A percentile compares a stretch with the other conserved stretches of the same genome.
phyloP scores from a whole-genome alignment of 768 basidiomycete species.

The Termitomyces sp. region DNA sequence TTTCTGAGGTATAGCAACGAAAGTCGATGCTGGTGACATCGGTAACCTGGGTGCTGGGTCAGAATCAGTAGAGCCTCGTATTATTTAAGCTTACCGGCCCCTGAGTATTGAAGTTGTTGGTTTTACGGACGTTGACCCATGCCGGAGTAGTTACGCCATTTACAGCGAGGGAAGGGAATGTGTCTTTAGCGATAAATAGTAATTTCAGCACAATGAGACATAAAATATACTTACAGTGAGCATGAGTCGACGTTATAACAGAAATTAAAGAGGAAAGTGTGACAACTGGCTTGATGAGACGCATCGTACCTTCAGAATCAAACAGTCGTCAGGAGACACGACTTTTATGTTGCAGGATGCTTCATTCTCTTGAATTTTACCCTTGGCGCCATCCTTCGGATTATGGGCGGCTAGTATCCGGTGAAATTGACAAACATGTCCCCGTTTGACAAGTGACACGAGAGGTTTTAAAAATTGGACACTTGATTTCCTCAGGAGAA shows the following conservation, averaged over 20 bases:
- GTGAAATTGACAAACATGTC: constrained; percentile 10
- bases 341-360: background rate
- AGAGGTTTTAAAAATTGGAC: background rate
- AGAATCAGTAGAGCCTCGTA: background rate
- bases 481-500: background rate
- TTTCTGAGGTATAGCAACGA: constrained; percentile 39
- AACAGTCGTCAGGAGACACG: background rate
- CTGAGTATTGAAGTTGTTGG: constrained; percentile 39
- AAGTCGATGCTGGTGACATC: constrained; percentile 42
- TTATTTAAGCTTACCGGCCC: constrained; percentile 22
- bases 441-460: background rate
- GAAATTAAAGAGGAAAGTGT: constrained; percentile 5
- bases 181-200: constrained; percentile 23
- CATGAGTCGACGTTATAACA: constrained; percentile 2
- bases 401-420: constrained; percentile 6
- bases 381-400: background rate
- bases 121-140: constrained; percentile 38
- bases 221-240: constrained; percentile 8
- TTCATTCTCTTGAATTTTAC: background rate
- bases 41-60: constrained; percentile 24
- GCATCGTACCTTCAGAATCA: constrained; percentile 4
- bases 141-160: constrained; percentile 29
- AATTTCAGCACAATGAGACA: background rate
- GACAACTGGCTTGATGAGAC: constrained; percentile 5
- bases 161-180: constrained; percentile 37